Evolutionary conservation across 345 rosid species (phyloP).

Genomic region (Passiflora organensis): DNA sequence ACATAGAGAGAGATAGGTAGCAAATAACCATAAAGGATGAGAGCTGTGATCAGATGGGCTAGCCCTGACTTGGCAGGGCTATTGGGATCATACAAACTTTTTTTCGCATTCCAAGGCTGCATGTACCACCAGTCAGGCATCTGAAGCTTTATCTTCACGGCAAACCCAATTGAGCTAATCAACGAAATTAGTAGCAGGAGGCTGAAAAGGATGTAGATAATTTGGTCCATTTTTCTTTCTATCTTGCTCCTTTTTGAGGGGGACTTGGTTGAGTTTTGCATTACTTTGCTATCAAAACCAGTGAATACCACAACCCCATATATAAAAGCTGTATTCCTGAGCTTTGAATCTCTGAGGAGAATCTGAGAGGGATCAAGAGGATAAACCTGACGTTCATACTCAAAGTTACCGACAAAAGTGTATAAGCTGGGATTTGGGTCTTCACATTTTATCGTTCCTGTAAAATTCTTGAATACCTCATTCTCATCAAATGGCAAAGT

Average conservation of each 20-base stretch:
- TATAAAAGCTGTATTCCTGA: conserved; percentile 71
- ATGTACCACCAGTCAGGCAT: conserved; percentile 88
- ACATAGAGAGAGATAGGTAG: conserved; percentile 96
- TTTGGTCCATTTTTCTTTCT: conserved; percentile 86
- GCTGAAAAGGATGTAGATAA: conserved; percentile 78
- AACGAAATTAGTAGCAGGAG: conserved; percentile 61
- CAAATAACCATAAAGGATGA: conserved; percentile 93
- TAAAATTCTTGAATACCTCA: conserved; percentile 52
- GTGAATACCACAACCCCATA: conserved; percentile 84
- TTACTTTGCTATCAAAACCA: conserved; percentile 91
- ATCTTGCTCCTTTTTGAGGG: conserved; percentile 88
- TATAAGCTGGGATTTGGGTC: conserved; percentile 93
- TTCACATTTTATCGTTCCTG: conserved; percentile 68
- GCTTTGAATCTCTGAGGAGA: conserved; percentile 96
- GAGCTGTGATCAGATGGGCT: conserved; percentile 83
- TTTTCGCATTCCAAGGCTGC: conserved; percentile 32
- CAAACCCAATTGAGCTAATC: conserved; percentile 84
- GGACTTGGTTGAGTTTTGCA: conserved; percentile 82
- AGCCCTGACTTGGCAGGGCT: conserved; percentile 60
- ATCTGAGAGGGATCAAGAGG: conserved; percentile 81
- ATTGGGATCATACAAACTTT: conserved; percentile 51
- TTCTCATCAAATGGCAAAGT: conserved; percentile 62
- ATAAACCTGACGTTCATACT: conserved; percentile 50
- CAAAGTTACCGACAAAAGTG: conserved; percentile 81
- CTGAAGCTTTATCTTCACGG: conserved; percentile 63